phyloP scores from a whole-genome alignment of 306 rosid species.

The Alnus glutinosa region DNA sequence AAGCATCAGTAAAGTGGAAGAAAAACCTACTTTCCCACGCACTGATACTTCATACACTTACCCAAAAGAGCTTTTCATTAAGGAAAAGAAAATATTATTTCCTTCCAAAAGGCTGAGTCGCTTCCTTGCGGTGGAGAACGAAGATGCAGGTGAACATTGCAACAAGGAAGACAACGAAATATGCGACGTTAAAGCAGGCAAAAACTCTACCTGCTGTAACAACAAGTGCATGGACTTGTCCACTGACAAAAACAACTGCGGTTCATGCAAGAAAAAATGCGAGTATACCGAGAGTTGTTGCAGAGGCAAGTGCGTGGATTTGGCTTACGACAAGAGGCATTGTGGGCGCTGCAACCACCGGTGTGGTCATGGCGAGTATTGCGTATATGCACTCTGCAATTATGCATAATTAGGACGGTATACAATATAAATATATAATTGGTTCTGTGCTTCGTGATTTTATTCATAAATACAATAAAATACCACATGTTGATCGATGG shows the following conservation, averaged over 20 bases:
- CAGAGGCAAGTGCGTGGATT: conserved; percentile 65
- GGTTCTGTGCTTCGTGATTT: conserved; percentile 39
- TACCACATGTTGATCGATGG: conserved; percentile 48
- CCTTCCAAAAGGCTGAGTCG: conserved; percentile 67
- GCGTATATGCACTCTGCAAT: conserved; percentile 68
- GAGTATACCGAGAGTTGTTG: conserved; percentile 65
- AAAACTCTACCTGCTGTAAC: conserved; percentile 69
- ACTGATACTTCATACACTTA: not conserved
- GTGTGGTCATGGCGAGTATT: conserved; percentile 39
- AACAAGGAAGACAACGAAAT: conserved; percentile 42
- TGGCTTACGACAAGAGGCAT: conserved; percentile 67
- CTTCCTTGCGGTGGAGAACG: conserved; percentile 50
- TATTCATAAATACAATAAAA: conserved; percentile 42
- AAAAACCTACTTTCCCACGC: not conserved
- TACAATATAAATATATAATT: not conserved
- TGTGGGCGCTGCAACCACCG: conserved; percentile 66
- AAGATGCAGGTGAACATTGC: conserved; percentile 62
- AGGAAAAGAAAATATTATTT: conserved; percentile 13
- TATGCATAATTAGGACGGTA: conserved; percentile 44
- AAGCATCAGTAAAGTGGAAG: conserved; percentile 24
- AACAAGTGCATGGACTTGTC: conserved; percentile 68
- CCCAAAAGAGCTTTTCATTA: not conserved
- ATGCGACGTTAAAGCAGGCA: conserved; percentile 35
- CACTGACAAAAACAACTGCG: conserved; percentile 60
- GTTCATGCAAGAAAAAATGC: conserved; percentile 71